Evolutionary conservation across 768 basidiomycete species (phyloP).

Genomic region (Cystobasidium onofrii): DNA sequence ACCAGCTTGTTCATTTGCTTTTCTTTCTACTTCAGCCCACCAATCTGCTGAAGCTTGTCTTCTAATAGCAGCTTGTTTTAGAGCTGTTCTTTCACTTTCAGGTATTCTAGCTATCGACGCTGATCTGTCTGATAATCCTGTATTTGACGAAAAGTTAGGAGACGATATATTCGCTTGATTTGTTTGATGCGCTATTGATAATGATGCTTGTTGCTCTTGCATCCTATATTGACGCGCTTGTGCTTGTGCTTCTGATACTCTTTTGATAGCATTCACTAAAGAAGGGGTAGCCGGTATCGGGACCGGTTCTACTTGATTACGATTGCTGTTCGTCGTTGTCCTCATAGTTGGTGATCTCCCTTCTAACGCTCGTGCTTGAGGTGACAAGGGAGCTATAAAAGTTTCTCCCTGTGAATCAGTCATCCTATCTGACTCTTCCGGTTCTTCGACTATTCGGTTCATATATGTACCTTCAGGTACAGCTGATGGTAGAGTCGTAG

Average conservation of each 20-base stretch:
- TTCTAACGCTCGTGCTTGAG: neutral
- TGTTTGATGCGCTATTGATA: neutral
- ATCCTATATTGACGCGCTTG: slow-evolving; percentile 4
- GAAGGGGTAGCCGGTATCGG: slow-evolving; percentile 34
- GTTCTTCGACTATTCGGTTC: neutral
- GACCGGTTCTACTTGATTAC: neutral
- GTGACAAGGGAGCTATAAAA: neutral
- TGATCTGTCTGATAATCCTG: neutral
- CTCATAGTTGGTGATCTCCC: neutral
- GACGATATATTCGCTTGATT: too few relatives aligned
- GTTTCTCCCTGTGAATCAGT: neutral
- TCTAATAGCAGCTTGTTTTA: neutral
- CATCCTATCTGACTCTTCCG: too few relatives aligned
- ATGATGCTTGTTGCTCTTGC: neutral
- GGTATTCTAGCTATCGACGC: neutral
- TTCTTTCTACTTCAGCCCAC: slow-evolving; percentile 13
- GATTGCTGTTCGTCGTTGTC: neutral
- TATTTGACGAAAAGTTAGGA: too few relatives aligned
- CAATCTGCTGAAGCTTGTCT: slow-evolving; percentile 7
- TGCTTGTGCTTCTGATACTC: slow-evolving; percentile 31
- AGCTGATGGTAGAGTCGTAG: neutral
- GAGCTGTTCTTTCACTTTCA: neutral
- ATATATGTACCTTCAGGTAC: neutral
- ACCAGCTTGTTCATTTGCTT: neutral
- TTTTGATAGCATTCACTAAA: slow-evolving; percentile 31